phyloP scores from a whole-genome alignment of 306 rosid genomes.

The Vigna hirtella region DNA sequence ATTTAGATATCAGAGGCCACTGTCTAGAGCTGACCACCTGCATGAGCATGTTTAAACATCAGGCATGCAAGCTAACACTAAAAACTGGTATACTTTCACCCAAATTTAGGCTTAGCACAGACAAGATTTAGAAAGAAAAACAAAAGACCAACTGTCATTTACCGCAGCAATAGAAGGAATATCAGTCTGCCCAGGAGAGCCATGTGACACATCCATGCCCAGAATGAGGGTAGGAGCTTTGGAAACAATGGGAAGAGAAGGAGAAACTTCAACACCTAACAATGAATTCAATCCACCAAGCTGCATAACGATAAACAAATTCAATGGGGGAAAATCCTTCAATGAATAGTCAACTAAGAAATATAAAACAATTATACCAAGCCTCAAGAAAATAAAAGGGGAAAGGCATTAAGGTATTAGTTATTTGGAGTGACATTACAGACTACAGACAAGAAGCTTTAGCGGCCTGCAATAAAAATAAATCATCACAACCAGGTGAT shows the following conservation, averaged over 20 bases:
- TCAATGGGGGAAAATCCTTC: not conserved
- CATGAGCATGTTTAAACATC: conserved; percentile 18
- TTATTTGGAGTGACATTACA: not conserved
- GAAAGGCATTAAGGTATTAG: not conserved
- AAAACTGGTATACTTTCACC: not conserved
- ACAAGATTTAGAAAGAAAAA: not conserved
- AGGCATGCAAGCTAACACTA: conserved; percentile 1
- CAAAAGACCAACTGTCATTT: conserved; percentile 13
- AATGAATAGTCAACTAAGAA: not conserved
- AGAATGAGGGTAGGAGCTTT: conserved; percentile 84
- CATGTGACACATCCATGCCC: conserved; percentile 99
- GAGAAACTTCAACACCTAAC: conserved; percentile 68
- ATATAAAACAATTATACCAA: not conserved
- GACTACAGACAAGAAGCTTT: not conserved
- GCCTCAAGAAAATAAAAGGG: not conserved
- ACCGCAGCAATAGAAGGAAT: conserved; percentile 97
- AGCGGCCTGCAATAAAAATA: not conserved
- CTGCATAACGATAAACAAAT: conserved; percentile 52
- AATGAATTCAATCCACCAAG: conserved; percentile 91
- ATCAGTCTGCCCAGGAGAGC: conserved; percentile 96
- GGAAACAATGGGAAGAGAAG: conserved; percentile 81
- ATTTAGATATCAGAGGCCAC: conserved; percentile 93
- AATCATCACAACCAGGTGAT: not conserved
- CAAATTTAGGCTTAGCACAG: not conserved
- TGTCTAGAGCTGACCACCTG: conserved; percentile 93